Base-by-base conservation (phyloP, 306 rosid genomes). In the Vigna hirtella region DNA sequence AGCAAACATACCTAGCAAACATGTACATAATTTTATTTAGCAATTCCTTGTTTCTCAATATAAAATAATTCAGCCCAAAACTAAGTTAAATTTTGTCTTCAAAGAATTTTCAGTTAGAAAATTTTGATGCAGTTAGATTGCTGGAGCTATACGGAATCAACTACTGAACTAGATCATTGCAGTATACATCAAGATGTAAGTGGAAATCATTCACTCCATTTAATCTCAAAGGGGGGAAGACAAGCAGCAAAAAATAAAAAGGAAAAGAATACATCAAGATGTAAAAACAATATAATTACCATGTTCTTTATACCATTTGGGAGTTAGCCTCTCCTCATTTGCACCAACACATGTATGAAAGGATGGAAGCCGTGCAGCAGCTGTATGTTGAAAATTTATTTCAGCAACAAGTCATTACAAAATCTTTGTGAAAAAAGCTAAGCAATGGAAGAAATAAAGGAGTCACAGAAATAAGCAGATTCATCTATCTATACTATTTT, bases 341-440 rank as follows among this genome's bases (percentile, higher is more conserved):
- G 91, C 96, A 74, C 98, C 99, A 34, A 95, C 98, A 81, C 99
- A 95, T 62, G 98, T 95, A 86, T 95, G 98, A 83, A 95, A 93
- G 67, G 97, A 87, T 83, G 99, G 98, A 83, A 95, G 98, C 57
- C 94, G 91, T 26, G 97, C 84, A 45, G 96, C 93, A 73, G 79
- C 98, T 95, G 97, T 79, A 83, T 42, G 47, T 69, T 47, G 43
- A 53, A 67, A 83, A 57, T 30, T 51, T 61, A 71, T 80, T 72
- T 61, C 81, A 78, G 84, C 69, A 20, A 69, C 50, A 15, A 63
- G 36, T 73, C 59, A 77, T 73, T 20, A 64, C n/a, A 51, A 26
- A 70, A 58, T 28, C 77, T 56, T 56, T 30, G 36, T 43, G 18
- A 22, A 59, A 22, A 59, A 69, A 40, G 45, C 48, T 57, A 68